Base-by-base conservation (phyloP, 345 rosid genomes). In the Fremontodendron californicum region DNA sequence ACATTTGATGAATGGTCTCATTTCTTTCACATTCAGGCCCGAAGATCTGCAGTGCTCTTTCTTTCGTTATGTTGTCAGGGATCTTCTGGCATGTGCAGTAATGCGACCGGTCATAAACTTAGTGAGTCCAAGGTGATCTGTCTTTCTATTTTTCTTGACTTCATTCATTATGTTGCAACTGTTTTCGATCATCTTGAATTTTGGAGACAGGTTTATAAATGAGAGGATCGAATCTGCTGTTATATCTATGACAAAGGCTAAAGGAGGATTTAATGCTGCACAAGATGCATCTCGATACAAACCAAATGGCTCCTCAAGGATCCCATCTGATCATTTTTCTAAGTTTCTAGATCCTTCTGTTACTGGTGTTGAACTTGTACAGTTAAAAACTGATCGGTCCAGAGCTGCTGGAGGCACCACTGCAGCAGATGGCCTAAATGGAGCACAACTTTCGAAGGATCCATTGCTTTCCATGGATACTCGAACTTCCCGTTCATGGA, bases 21-120 rank as follows among this genome's bases (percentile, higher is more conserved):
- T 91, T 77, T 86, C 90, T 68, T 81, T 92, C 58, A 89, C 95
- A 78, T 92, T 94, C 86, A 91, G 90, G 82, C 83, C 90, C 45
- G 97, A 91, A 82, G 99, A 96, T 85, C 88, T 94, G 71, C 92
- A 88, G 66, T 96, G 98, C 80, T 81, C 89, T 79, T 88, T 92
- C 81, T 96, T 94, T 80, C 91, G 87, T 51, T 91, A 87, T 82
- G 78, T 88, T 65, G 95, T 66, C 27, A 90, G 98, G 85, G 99
- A 96, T 82, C 92, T 96, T 84, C 97, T 94, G 85, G 91, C 98
- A 51, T 94, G 97, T 87, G 92, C 97, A 37, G 97, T 96, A 57
- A 88, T 94, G 80, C 92, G 98, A 62, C 99, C 98, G 40, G 90
- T 96, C 75, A 39, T 96, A 78, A 96, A 96, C 80, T 84, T 96